Evolutionary conservation across 2,329 filamentous ascomycete species (phyloP), one percentile per base, ranked within the genome.

Genomic region (Truncatella angustata): DNA sequence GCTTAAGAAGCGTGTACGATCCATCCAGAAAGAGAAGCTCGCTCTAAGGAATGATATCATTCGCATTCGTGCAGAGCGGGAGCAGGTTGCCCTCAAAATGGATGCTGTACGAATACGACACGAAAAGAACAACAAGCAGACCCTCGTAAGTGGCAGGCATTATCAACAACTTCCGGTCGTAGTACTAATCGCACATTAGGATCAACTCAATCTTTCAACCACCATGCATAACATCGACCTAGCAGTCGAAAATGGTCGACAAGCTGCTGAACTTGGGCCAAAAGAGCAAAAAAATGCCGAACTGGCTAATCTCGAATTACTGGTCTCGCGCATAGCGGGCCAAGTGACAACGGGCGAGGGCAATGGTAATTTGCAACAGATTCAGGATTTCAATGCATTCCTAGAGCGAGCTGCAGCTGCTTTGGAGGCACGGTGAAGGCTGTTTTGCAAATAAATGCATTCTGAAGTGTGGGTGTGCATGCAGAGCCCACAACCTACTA

Each of bases 181-280:
- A 36, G 30, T 28, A 21, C 36, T 50, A 5, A 50, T 18, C 16
- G 10, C 18, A 30, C 24, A 11, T 28, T 26, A 70, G 73, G 72
- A 77, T 54, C 75, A 78, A 55, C 71, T 83, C 12, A 72, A 75
- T 9, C 70, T 85, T 14, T 87, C 84, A 16, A 73, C 76, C 3
- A 66, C 77, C 5, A 80, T 86, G 75, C 78, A 86, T 56, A 80
- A 86, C 53, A 76, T 87, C 51, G 83, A 86, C 49, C 66, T 86
- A 16, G 82, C 79, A 0, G 72, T 80, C 9, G 75, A 79, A 44
- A 74, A 76, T 40, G 76, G 77, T 35, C 72, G 73, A 4, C 74
- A 75, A 21, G 79, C 77, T 1, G 70, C 76, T 1, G 73, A 78
- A 21, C 66, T 79, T 10, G 66, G 73, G 1, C 63, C 69, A 1